Evolutionary conservation across 176 grass and related monocot species (phyloP), one percentile per base, ranked within the genome.

Genomic region (Puccinellia tenuiflora): DNA sequence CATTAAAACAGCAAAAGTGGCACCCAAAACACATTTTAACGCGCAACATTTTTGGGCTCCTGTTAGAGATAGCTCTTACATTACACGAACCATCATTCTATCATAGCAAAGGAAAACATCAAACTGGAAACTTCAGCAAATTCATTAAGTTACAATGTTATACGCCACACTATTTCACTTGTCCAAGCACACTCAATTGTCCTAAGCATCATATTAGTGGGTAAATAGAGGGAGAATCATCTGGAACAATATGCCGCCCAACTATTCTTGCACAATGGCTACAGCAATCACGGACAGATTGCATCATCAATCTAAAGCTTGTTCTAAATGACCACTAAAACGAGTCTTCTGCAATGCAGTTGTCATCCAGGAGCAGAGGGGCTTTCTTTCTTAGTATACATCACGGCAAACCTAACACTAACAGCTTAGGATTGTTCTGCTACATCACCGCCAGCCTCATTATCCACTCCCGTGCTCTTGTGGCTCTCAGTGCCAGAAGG

Each of bases 401-500:
- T 73, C 84, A 90, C 66, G 75, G 84, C 67, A 86, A 82, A 17
- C 75, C 59, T 86, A 83, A 56, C 55, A 83, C 29, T 68, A 37
- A 33, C 16, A 31, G 25, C 75, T 87, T 47, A 80, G 51, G 88
- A 90, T 42, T 87, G 89, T 46, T 87, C 85, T 0, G 83, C 57
- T 84, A 75, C 74, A n/a, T 88, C 78, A 15, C 87, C 56, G 3
- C 83, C 85, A 0, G 42, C 70, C 60, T 92, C 88, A 2, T 82
- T 79, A 22, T 90, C 92, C 3, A 67, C 83, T 86, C 83, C 90
- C 0, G 77, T 11, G 66, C 67, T 92, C 88, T 89, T 92, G 66
- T 90, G 85, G 85, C 83, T 88, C 42, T 94, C 89, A 3, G 71
- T 68, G 33, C 82, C 88, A 55, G 88, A 81, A 20, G 82, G 84